Base-by-base conservation (phyloP, 768 basidiomycete genomes). In the Tubosaeta sp. region DNA sequence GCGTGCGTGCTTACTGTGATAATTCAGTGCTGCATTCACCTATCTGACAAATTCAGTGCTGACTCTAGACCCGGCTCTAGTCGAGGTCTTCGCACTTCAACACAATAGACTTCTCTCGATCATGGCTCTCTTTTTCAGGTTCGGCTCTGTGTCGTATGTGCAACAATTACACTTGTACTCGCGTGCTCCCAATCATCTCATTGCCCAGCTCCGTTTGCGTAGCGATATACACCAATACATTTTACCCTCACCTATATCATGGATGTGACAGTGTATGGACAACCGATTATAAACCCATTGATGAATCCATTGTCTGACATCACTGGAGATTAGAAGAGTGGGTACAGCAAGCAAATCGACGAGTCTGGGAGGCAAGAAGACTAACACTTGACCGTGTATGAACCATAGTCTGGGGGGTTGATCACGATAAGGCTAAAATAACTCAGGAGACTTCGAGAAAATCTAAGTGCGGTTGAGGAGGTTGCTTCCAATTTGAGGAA, bases 51-150 rank as follows among this genome's bases (percentile, higher is more conserved):
- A 22, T n/a, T 41, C n/a, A 66, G 58, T 19, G 53, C 59, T 46
- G 56, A 57, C 41, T 68, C 66, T 16, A 58, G 66, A 49, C 66
- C 66, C 41, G 44, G 67, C 43, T 68, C 66, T 25, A 68, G 66
- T 53, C 63, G 67, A 14, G 66, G 66, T 31, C 56, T 53, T 50
- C 62, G 57, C 33, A 51, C 56, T n/a, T 43, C 58, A 46, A 61
- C 64, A 53, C 50, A 58, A 55, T 66, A 65, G 65, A 66, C 42
- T 46, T 55, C 37, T 53, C 19, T 43, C 33, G 29, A 39, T 43
- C 42, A 37, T 46, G 26, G 16, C 35, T 37, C 16, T 41, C 22
- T 12, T 43, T 2, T 47, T 37, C 45, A 31, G 33, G 51, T 42
- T 46, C 25, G 37, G 45, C 45, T 61, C 34, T 51, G 46, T 50